Base-by-base conservation (phyloP, 2,329 filamentous ascomycete species). In the Sporothrix pallida region DNA sequence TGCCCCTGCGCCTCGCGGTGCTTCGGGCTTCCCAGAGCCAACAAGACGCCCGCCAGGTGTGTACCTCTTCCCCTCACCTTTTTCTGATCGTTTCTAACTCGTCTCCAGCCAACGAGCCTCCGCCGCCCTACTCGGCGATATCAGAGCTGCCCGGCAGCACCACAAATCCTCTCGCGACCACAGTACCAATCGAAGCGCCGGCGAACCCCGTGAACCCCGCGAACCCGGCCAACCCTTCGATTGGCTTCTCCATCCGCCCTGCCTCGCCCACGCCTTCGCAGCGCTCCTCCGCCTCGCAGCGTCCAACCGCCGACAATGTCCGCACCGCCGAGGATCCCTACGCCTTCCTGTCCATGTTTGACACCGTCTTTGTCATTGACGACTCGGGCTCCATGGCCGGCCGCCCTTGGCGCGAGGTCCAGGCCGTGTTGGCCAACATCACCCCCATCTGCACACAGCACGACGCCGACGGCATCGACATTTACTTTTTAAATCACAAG, bases 311-410 rank as follows among this genome's bases (percentile, higher is more conserved):
- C 50, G 76, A 79, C n/a, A 80, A 76, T 60, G 77, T 83, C 75
- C 81, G 80, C 7, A 82, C 80, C 9, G 81, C 83, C 26, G 90
- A 94, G 77, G 91, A 94, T 78, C 88, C 86, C 1, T 96, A 93
- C 80, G 87, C 90, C 1, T 97, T 97, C 80, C 89, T 98, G 5
- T 81, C 83, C 58, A 86, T 86, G 17, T 98, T 97, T 80, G 94
- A 98, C 83, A 98, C 94, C 46, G 83, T 95, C 73, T 95, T 98
- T 80, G 83, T 98, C 1, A 93, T 98, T 79, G 95, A 98, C 80
- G 95, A 98, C 84, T 94, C 91, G n/a, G 89, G 90, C 5, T 95
- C 92, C 78, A 98, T 98, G 95, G 84, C 85, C 0, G 93, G 92
- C 17, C 80, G 84, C n/a, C 87, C 87, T 26, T 98, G 95, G 95